A percentile compares a stretch with the other conserved stretches of the same genome.
Evolutionary conservation across 306 rosid genomes (phyloP).

Genomic region (Spatholobus suberectus): DNA sequence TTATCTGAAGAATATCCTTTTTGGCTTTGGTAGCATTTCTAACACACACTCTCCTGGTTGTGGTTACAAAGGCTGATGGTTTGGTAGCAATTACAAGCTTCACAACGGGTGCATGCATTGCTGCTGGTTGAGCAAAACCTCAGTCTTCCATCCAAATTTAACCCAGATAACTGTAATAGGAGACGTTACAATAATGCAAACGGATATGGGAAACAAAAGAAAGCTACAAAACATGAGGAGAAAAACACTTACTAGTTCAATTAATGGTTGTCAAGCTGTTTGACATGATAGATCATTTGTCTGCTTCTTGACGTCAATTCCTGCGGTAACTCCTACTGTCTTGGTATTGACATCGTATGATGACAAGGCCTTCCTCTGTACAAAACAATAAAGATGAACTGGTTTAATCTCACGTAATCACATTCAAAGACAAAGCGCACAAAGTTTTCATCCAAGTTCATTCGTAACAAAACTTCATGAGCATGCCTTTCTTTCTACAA

Average conservation of each 20-base stretch:
- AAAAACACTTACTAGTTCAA: slow-evolving; percentile 38
- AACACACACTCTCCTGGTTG: not conserved
- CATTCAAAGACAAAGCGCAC: not conserved
- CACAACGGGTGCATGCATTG: slow-evolving; percentile 2
- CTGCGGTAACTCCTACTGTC: slow-evolving; percentile 46
- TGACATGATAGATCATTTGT: slow-evolving; percentile 52
- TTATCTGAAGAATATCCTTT: not conserved
- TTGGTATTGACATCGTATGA: slow-evolving; percentile 51
- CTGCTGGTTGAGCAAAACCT: slow-evolving; percentile 9
- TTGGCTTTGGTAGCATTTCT: not conserved
- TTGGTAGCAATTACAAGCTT: slow-evolving; percentile 13
- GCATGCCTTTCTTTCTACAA: not conserved
- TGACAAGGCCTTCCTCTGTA: slow-evolving; percentile 55
- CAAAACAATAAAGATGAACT: slow-evolving; percentile 31
- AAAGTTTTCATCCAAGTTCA: not conserved
- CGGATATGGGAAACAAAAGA: not conserved
- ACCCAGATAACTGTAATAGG: slow-evolving; percentile 22
- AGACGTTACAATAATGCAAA: not conserved
- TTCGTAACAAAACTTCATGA: not conserved
- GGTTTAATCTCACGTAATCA: not conserved
- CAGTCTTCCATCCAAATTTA: slow-evolving; percentile 11
- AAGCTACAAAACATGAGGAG: not conserved
- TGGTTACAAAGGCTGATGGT: slow-evolving; percentile 8
- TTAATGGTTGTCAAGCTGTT: slow-evolving; percentile 40
- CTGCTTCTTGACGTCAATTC: slow-evolving; percentile 44